Conservation (phyloP, 2,329 filamentous ascomycete genomes). For the Penicillium sp. region DNA sequence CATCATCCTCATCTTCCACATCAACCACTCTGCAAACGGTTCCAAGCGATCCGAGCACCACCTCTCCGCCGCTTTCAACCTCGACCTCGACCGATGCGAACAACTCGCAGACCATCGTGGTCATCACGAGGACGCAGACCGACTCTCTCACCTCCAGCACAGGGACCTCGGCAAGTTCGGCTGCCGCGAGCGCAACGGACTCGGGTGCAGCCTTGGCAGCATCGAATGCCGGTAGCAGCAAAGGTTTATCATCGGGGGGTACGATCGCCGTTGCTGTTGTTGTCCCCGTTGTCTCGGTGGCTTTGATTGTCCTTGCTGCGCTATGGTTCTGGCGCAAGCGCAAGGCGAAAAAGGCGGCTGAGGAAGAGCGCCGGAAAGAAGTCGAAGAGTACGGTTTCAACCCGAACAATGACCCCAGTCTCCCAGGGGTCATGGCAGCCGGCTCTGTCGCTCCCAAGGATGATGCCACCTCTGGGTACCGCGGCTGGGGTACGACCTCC, state of each 20-base stretch:
- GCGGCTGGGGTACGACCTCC: conserved; percentile 83
- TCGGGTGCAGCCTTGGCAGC: conserved; percentile 20
- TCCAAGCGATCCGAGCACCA: conserved; percentile 10
- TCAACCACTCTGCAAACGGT: conserved; percentile 16
- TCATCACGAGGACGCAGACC: conserved; percentile 6
- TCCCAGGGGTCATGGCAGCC: conserved; percentile 52
- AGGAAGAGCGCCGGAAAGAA: conserved; percentile 87
- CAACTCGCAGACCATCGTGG: conserved; percentile 13
- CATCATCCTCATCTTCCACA: conserved; percentile 15
- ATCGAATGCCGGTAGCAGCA: conserved; percentile 18
- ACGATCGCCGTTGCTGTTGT: conserved; percentile 91
- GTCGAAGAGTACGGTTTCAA: conserved; percentile 97
- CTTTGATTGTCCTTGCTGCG: conserved; percentile 67
- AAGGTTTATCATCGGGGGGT: conserved; percentile 46
- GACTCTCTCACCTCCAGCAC: conserved; percentile 11
- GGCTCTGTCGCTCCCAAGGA: conserved; percentile 59
- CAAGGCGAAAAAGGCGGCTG: conserved; percentile 75
- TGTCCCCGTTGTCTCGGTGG: conserved; percentile 83
- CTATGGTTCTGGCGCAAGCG: conserved; percentile 85
- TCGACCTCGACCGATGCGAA: conserved; percentile 8
- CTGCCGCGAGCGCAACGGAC: not conserved
- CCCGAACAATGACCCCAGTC: conserved; percentile 86
- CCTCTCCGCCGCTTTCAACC: conserved; percentile 15
- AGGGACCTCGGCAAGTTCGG: conserved; percentile 15
- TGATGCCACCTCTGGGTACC: conserved; percentile 67